These are phyloP conservation scores for Fusarium temperatum DNA, from an alignment of 2,329 filamentous ascomycete species.

Conservation along the genomic window DNA sequence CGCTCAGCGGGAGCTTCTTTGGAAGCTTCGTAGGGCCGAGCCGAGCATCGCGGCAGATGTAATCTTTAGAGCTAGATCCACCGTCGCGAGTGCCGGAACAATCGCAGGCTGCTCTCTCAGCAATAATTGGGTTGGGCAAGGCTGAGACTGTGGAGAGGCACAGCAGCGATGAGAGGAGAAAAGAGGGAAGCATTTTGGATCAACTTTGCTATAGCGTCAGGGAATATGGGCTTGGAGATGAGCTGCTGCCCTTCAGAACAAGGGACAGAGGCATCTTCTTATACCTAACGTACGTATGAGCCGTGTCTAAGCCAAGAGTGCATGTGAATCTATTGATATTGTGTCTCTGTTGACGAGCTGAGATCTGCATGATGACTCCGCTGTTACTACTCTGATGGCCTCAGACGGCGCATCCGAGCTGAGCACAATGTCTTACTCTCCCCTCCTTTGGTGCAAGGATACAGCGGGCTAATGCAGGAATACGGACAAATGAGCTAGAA, in stretches of 20 bases:
- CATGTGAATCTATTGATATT: background rate
- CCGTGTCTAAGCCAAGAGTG: background rate
- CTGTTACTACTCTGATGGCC: background rate
- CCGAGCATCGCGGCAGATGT: conserved; percentile 50
- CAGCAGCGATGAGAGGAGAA: conserved; percentile 22
- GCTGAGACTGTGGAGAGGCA: conserved; percentile 29
- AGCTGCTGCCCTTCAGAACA: background rate
- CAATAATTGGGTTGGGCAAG: conserved; percentile 3
- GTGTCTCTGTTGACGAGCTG: background rate
- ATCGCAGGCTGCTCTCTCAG: conserved; percentile 24
- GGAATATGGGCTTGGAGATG: too few relatives aligned
- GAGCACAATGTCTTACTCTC: conserved; percentile 11
- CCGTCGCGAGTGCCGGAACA: conserved; percentile 37
- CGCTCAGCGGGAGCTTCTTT: conserved; percentile 46
- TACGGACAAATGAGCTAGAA: background rate
- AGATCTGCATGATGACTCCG: conserved; percentile 7
- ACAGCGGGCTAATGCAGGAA: background rate
- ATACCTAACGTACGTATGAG: background rate
- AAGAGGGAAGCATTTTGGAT: conserved; percentile 25
- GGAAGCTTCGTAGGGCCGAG: conserved; percentile 50
- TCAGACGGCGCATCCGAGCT: conserved; percentile 1
- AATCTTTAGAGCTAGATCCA: conserved; percentile 24
- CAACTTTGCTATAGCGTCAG: background rate
- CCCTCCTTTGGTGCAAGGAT: background rate
- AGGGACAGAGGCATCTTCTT: background rate